Evolutionary conservation across 495 filamentous ascomycete genomes (phyloP), one percentile per base, ranked within the genome.

Genomic region (Xylaria venustula): DNA sequence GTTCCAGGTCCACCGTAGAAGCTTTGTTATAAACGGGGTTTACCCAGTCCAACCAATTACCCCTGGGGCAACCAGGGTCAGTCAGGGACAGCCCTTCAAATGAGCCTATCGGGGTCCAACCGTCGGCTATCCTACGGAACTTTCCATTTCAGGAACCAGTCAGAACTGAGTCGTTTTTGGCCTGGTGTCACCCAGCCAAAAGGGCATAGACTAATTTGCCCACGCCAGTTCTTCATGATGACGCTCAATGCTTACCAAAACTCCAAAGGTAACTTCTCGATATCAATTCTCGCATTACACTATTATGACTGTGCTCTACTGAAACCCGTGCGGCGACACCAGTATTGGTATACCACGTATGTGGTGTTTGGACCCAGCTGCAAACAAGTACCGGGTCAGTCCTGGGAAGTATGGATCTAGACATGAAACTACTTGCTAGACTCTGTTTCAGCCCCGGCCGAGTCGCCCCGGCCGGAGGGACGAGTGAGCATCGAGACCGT

Each of bases 71-170:
- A 26, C 41, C 25, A 8, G 53, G 53, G 45, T 46, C 40, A 46
- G 26, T 40, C 23, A 46, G 53, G 53, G 45, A 48, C 42, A 36
- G 32, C 26, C 42, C 36, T 23, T 59, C 22, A 50, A 23, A 50
- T 40, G 45, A 30, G n/a, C 56, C 56, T 59, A 59, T 51, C 56
- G 56, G 56, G 56, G 42, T 50, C 32, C 11, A 50, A 42, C 56
- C 56, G 36, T 20, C 45, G 20, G n/a, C 36, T 28, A 47, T 26
- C 7, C 44, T 47, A 23, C 53, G 53, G 53, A 55, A 45, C 40
- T 44, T 55, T 22, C 40, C 53, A 55, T n/a, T 15, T 40, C 40
- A 55, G 53, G 40, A 55, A 44, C 40, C 40, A 28, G 36, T n/a
- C 26, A 30, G 26, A 8, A 7, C 14, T 28, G 36, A 8, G 25